Base-by-base conservation (phyloP, 768 basidiomycete genomes). In the Sutorius australiensis region DNA sequence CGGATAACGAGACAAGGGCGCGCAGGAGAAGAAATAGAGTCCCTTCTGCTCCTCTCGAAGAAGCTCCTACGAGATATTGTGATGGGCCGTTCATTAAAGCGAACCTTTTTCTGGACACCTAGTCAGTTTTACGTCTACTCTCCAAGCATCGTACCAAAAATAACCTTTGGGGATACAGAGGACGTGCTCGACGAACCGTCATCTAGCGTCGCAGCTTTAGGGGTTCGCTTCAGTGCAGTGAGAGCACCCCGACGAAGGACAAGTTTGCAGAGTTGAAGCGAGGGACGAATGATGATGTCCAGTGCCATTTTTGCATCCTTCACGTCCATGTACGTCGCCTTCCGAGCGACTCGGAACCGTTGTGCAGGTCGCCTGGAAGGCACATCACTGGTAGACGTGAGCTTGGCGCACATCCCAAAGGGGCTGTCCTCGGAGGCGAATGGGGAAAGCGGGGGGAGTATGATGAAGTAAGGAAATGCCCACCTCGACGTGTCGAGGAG, bases 1-100 rank as follows among this genome's bases (percentile, higher is more conserved):
- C 67, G 60, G 19, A 59, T 32, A 10, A 67, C 47, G 5, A 68
- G 67, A 52, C 67, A 68, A n/a, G 68, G 62, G 1, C 68, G 68
- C 27, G 50, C 36, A 46, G 58, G 62, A 42, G 62, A 59, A 28
- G 55, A 48, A 27, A 4, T 14, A 19, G 51, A 53, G 30, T 58
- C 50, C 19, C 43, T 56, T 19, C 47, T 59, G 17, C 36, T 55
- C 31, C 53, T 55, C 7, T 50, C 59, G 5, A 68, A 56, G 41
- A 67, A 60, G 19, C 50, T 6, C 27, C 16, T 64, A 7, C 53
- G 56, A 9, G 60, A 55, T 33, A 67, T 62, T 33, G 63, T 58
- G 17, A 61, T 36, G n/a, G 67, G 68, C 12, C 48, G 58, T 13
- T 64, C 62, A 46, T 66, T 27, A 13, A 68, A 68, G 48, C 68